Percentiles rank a stretch among this genome's conserved stretches.
Conservation (phyloP, 257 asterid genomes). For the Dorcoceras hygrometricum region DNA sequence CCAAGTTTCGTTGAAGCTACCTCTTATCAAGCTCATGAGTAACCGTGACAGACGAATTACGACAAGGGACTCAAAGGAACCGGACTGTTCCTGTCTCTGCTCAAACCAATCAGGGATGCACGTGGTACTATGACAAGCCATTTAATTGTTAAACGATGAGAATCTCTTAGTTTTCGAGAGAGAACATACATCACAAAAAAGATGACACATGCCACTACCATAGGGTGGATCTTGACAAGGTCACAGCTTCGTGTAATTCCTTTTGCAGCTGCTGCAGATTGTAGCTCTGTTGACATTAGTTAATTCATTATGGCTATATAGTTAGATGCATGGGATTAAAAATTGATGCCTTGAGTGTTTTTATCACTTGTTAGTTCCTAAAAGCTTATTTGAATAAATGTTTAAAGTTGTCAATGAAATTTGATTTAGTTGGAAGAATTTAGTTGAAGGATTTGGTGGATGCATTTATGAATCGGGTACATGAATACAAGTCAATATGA, state of each 20-base stretch:
- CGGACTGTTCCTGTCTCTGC: conserved; percentile 86
- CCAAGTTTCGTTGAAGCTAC: conserved; percentile 76
- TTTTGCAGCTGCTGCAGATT: background rate
- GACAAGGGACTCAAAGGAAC: conserved; percentile 51
- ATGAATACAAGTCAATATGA: no score
- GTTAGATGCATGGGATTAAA: background rate
- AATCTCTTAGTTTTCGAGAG: background rate
- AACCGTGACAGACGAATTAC: conserved; percentile 83
- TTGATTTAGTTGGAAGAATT: no score
- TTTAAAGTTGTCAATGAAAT: no score
- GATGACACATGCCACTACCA: background rate
- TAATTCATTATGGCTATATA: background rate
- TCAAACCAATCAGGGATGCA: conserved; percentile 68
- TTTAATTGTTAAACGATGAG: background rate
- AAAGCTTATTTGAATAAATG: background rate
- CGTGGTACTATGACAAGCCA: conserved; percentile 38
- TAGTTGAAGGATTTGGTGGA: no score
- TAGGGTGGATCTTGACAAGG: background rate
- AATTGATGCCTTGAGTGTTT: background rate
- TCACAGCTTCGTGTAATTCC: background rate
- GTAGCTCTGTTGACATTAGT: no score
- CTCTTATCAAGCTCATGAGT: conserved; percentile 75
- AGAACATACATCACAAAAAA: background rate
- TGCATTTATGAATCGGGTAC: no score
- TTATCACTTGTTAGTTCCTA: background rate